Evolutionary conservation across 352 stramenopile genomes (phyloP), one percentile per base, ranked within the genome.

Genomic region (Phytophthora crassamura): DNA sequence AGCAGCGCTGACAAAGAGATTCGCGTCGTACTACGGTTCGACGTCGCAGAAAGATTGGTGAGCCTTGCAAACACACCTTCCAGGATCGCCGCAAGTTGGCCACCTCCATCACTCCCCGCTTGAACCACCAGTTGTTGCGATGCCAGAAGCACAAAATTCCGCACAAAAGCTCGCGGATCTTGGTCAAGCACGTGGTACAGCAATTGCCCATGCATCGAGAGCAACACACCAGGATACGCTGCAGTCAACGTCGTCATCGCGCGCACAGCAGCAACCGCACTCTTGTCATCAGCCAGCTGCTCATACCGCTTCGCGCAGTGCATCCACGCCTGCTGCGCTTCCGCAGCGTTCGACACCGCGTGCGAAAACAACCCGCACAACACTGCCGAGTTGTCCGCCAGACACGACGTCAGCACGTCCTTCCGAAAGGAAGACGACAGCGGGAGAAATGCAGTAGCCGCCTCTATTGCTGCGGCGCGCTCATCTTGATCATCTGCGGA

Each of bases 241-340:
- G 58, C 48, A 5, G 55, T 69, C 36, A 84, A 28, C 28, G 64
- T 70, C 34, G 73, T 78, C 69, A 82, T 80, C 0, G 61, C 54
- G 16, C 70, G 67, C 4, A 82, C 8, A 25, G 55, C 71, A 9
- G 50, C 56, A 4, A 82, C 51, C 6, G 73, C 76, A 36, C 63
- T 68, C 32, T 74, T 70, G 35, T 78, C 70, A 55, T 78, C 70
- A 20, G 59, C 70, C 1, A 76, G 15, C 20, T 43, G 33, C n/a
- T 85, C 68, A 42, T 82, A 88, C 32, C 75, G 36, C 33, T 68
- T 64, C 1, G 68, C 74, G 40, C 76, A 88, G 16, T 75, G 50
- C 4, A 54, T 77, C 79, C 79, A 88, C 6, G 69, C 72, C 56
- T 85, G 46, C 4, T 74, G 57, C 11, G 74, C 74, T 39, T 82